These are phyloP conservation scores for Populus hybrid DNA, from an alignment of 441 rosid species.

Conservation along the genomic window DNA sequence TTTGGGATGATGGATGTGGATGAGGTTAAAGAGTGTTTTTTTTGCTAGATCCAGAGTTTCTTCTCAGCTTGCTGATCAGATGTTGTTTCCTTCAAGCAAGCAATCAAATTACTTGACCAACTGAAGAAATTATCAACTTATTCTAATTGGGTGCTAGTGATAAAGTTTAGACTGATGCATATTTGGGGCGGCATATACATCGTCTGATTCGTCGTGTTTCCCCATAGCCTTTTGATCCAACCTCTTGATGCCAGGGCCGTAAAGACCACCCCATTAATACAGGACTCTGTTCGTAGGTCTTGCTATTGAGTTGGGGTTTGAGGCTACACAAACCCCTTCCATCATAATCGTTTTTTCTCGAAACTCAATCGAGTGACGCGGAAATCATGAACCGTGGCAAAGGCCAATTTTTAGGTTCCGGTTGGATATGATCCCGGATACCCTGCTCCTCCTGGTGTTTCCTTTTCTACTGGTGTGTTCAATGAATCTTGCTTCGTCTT, in stretches of 20 bases:
- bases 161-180: constrained; percentile 37
- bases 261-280: constrained; percentile 47
- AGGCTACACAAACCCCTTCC: constrained; percentile 60
- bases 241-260: constrained; percentile 34
- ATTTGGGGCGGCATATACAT: constrained; percentile 70
- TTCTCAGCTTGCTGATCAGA: constrained; percentile 36
- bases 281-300: constrained; percentile 39
- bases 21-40: constrained; percentile 31
- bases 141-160: constrained; percentile 30
- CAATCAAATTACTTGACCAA: constrained; percentile 30
- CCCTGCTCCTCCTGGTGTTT: constrained; percentile 76
- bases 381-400: constrained; percentile 61
- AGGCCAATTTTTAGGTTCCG: constrained; percentile 65
- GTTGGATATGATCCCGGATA: constrained; percentile 67
- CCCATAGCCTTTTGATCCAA: constrained; percentile 39
- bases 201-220: constrained; percentile 51
- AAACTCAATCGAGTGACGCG: constrained; percentile 32
- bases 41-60: constrained; percentile 44
- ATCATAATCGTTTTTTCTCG: constrained; percentile 67
- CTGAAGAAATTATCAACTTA: constrained; percentile 41
- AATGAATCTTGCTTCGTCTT: constrained; percentile 57
- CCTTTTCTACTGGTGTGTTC: constrained; percentile 54
- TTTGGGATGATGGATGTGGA: constrained; percentile 26
- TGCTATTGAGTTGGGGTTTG: constrained; percentile 65
- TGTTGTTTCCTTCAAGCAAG: constrained; percentile 26